These are phyloP conservation scores for Prillingera fragicola DNA, from an alignment of 1,284 basidiomycete species.

Conservation along the genomic window DNA sequence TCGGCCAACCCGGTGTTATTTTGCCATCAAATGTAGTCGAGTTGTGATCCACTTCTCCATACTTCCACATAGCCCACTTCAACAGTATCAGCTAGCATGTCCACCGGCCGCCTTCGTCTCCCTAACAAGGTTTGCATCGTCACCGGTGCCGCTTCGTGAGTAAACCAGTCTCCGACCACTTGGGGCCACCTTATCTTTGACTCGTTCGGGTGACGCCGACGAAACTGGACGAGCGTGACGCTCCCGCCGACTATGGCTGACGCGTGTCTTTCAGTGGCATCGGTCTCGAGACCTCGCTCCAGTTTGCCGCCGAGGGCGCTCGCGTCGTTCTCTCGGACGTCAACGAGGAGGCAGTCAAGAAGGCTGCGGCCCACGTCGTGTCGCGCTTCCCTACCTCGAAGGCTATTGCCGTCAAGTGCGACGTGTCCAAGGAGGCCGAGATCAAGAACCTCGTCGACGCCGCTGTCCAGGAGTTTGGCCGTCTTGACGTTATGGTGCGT, in stretches of 20 bases:
- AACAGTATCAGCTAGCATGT: too few species aligned
- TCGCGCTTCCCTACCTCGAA: conserved; percentile 64
- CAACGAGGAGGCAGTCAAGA: conserved; percentile 69
- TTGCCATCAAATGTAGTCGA: too few species aligned
- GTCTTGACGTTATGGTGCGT: conserved; percentile 84
- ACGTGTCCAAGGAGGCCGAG: conserved; percentile 82
- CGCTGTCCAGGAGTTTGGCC: conserved; percentile 76
- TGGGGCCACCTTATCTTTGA: background rate
- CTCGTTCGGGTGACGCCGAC: background rate
- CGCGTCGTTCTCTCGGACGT: conserved; percentile 81
- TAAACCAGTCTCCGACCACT: conserved; percentile 7
- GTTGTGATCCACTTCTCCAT: too few species aligned
- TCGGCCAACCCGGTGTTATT: too few species aligned
- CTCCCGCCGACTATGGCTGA: background rate
- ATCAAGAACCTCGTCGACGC: conserved; percentile 73
- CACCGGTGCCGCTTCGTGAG: conserved; percentile 49
- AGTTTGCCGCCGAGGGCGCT: conserved; percentile 89
- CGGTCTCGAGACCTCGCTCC: conserved; percentile 82
- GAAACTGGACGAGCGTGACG: background rate
- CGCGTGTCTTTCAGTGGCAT: conserved; percentile 65
- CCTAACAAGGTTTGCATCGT: conserved; percentile 46
- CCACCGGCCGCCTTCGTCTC: conserved; percentile 39
- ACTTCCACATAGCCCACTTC: too few species aligned
- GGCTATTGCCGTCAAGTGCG: conserved; percentile 67
- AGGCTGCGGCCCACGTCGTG: conserved; percentile 61